These are phyloP conservation scores for Xylaria sp. DNA, from an alignment of 2,329 filamentous ascomycete genomes.

Conservation along the genomic window DNA sequence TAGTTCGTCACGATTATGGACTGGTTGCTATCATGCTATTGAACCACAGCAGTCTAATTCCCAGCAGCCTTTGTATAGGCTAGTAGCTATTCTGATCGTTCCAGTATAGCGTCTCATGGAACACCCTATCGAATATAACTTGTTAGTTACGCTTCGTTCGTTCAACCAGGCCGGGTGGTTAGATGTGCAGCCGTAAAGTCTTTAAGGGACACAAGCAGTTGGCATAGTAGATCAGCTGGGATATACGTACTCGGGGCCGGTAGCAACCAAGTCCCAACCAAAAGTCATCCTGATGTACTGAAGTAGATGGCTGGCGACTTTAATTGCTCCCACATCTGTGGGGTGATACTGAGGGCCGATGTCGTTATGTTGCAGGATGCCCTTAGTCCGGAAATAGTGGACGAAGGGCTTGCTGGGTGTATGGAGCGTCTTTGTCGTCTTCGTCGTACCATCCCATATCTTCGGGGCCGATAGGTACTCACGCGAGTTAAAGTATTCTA, in stretches of 20 bases:
- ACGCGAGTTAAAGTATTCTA: constrained; percentile 57
- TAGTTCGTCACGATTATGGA: not conserved
- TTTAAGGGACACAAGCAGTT: not conserved
- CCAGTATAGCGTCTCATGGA: constrained; percentile 57
- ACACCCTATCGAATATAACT: constrained; percentile 34
- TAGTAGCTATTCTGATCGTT: constrained; percentile 55
- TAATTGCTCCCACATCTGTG: constrained; percentile 65
- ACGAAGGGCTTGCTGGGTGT: constrained; percentile 52
- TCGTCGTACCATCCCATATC: constrained; percentile 48
- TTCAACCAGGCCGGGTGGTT: not conserved
- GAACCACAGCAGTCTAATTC: not conserved
- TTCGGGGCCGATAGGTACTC: constrained; percentile 48
- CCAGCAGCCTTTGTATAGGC: not conserved
- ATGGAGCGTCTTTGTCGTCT: constrained; percentile 43
- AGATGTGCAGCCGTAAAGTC: not conserved
- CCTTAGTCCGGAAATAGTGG: constrained; percentile 66
- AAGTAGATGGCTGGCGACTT: constrained; percentile 63
- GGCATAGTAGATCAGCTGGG: constrained; percentile 26
- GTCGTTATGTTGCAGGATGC: constrained; percentile 66
- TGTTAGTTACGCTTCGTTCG: not conserved
- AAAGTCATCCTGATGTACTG: constrained; percentile 62
- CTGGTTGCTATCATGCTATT: not conserved
- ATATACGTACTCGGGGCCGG: constrained; percentile 56
- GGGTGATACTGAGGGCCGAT: constrained; percentile 64
- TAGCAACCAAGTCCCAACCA: constrained; percentile 60